Evolutionary conservation across 2,329 filamentous ascomycete genomes (phyloP), one percentile per base, ranked within the genome.

Genomic region (Fusarium luffae): DNA sequence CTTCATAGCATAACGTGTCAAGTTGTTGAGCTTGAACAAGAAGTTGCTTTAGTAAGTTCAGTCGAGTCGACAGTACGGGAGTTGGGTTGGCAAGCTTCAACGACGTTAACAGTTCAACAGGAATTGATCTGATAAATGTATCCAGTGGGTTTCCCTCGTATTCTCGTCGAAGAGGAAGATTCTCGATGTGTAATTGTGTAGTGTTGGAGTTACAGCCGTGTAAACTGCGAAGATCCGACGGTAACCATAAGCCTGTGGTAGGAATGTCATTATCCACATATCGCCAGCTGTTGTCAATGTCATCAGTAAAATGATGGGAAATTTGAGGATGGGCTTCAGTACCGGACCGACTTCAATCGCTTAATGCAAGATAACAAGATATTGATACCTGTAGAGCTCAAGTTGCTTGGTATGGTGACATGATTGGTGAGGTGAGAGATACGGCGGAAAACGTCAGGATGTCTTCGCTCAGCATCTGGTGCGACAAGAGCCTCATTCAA

Each of bases 1-100:
- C 83, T 30, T 79, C 74, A 66, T 84, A 84, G 54, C 80, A 77
- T n/a, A 85, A 76, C 1, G 74, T 79, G 65, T 79, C 74, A 4
- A 84, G 77, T 10, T 66, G 73, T 5, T 69, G 71, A 11, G 81
- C 76, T 13, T 75, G 63, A 11, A 84, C 59, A 2, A 86, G 74
- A 18, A 86, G 77, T 11, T 74, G 74, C 73, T 84, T 85, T n/a
- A 85, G 68, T 0, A 79, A 79, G 18, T 77, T 77, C 6, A 84
- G 75, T 4, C 77, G 78, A 2, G 79, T 79, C 6, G 81, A 82
- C 7, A 84, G 77, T 2, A 80, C 81, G 8, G 81, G 81, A 1
- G 77, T 76, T 5, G 83, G 79, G 40, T 71, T 77, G 13, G 77
- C 77, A 57, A 84, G 77, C 64, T 79, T 81, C 13, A 85, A 73